These are phyloP conservation scores for Malus sylvestris DNA, from an alignment of 306 rosid genomes.

Conservation along the genomic window DNA sequence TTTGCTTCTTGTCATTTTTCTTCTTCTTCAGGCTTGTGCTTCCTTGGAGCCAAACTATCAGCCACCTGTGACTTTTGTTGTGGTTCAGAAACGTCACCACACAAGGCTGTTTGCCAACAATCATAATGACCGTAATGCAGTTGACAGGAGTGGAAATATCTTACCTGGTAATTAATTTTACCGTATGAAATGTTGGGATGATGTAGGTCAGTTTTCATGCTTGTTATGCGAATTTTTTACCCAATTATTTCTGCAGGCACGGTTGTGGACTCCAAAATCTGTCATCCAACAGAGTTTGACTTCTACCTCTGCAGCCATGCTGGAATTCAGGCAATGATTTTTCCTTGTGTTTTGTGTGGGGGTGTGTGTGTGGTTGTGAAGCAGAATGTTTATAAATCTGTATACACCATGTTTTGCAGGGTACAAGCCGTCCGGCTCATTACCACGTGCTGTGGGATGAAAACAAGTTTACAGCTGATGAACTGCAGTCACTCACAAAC, in stretches of 20 bases:
- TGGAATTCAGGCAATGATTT: slow-evolving; percentile 70
- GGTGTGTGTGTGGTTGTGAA: neutral
- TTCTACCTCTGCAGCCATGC: slow-evolving; percentile 95
- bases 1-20: neutral
- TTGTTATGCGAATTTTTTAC: neutral
- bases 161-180: slow-evolving; percentile 57
- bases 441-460: slow-evolving; percentile 98
- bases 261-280: slow-evolving; percentile 89
- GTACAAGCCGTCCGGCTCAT: slow-evolving; percentile 97
- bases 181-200: neutral
- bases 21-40: slow-evolving; percentile 66
- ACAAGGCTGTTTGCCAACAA: slow-evolving; percentile 85
- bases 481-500: slow-evolving; percentile 66
- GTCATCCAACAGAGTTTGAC: slow-evolving; percentile 93
- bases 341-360: neutral
- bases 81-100: slow-evolving; percentile 96
- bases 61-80: slow-evolving; percentile 96
- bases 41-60: slow-evolving; percentile 90
- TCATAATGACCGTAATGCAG: slow-evolving; percentile 50
- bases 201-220: neutral
- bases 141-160: slow-evolving; percentile 88
- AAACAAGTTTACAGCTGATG: slow-evolving; percentile 88
- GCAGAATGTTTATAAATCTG: neutral
- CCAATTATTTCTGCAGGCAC: slow-evolving; percentile 51
- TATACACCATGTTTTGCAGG: slow-evolving; percentile 39